Percentiles rank a stretch among this genome's conserved stretches.
These are phyloP conservation scores for Penicillium fimorum DNA, from an alignment of 495 filamentous ascomycete genomes.

Conservation along the genomic window DNA sequence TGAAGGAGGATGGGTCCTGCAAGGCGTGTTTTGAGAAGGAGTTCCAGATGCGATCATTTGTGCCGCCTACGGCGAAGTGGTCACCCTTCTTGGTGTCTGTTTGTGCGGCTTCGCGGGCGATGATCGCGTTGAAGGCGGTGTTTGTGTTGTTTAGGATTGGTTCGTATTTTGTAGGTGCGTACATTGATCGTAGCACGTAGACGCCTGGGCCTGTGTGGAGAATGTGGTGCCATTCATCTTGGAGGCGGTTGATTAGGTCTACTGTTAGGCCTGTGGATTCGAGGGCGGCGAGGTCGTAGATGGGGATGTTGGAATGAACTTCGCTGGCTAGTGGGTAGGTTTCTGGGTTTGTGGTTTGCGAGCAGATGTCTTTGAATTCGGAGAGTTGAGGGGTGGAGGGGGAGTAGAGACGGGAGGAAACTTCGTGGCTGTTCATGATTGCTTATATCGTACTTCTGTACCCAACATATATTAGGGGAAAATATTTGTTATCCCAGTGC, in stretches of 20 bases:
- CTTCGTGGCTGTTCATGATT: slow-evolving; percentile 15
- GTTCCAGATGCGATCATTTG: slow-evolving; percentile 59
- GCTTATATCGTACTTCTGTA: not conserved
- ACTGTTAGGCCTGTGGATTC: slow-evolving; percentile 19
- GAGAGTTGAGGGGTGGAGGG: slow-evolving; percentile 23
- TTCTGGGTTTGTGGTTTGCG: slow-evolving; percentile 29
- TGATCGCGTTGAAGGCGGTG: slow-evolving; percentile 44
- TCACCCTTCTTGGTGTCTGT: slow-evolving; percentile 41
- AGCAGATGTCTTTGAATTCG: slow-evolving; percentile 46
- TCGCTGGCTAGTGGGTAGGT: slow-evolving; percentile 45
- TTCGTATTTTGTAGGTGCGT: slow-evolving; percentile 26
- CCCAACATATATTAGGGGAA: not conserved
- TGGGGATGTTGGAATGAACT: slow-evolving; percentile 49
- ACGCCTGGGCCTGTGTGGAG: slow-evolving; percentile 52
- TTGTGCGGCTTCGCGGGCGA: slow-evolving; percentile 33
- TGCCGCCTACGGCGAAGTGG: slow-evolving; percentile 50
- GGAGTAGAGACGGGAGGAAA: slow-evolving; percentile 28
- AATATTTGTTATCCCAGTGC: not conserved
- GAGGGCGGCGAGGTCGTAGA: slow-evolving; percentile 45
- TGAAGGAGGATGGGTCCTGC: slow-evolving; percentile 45
- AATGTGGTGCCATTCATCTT: slow-evolving; percentile 57
- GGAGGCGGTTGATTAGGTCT: slow-evolving; percentile 31
- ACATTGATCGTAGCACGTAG: slow-evolving; percentile 50
- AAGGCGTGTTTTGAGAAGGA: slow-evolving; percentile 55
- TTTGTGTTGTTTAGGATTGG: slow-evolving; percentile 40